phyloP scores from a whole-genome alignment of 2,329 filamentous ascomycete species.

The Fusarium tjaetaba region DNA sequence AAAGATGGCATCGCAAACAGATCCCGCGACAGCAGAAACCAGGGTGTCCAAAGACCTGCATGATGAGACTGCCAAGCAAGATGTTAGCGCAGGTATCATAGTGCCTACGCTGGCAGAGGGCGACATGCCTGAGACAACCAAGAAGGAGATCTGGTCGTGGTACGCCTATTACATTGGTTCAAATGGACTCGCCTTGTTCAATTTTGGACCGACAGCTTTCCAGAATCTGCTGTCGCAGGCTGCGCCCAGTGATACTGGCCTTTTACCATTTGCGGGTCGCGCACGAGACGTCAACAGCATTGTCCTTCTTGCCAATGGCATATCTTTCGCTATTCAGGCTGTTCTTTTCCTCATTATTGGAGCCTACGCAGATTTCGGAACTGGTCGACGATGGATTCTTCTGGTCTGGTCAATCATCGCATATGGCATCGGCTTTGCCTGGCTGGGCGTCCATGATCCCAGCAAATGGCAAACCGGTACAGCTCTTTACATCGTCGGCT shows the following conservation, averaged over 20 bases:
- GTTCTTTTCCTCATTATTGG: conserved; percentile 64
- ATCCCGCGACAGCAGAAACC: neutral
- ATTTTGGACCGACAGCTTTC: conserved; percentile 71
- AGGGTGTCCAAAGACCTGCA: neutral
- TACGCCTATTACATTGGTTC: conserved; percentile 71
- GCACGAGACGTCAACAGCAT: conserved; percentile 71
- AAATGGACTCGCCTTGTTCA: conserved; percentile 71
- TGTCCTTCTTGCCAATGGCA: conserved; percentile 72
- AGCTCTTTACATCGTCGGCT: conserved; percentile 72
- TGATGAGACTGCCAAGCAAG: neutral
- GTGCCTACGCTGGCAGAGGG: conserved; percentile 22
- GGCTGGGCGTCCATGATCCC: conserved; percentile 70
- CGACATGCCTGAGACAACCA: conserved; percentile 24
- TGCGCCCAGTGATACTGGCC: conserved; percentile 61
- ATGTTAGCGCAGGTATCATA: conserved; percentile 15
- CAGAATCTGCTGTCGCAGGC: conserved; percentile 72
- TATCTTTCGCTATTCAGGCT: conserved; percentile 74
- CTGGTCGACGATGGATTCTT: conserved; percentile 70
- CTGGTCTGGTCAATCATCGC: conserved; percentile 69
- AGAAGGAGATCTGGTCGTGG: conserved; percentile 41
- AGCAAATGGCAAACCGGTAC: conserved; percentile 69
- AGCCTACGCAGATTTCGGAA: conserved; percentile 70
- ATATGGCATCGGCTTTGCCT: conserved; percentile 72
- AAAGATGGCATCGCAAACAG: neutral
- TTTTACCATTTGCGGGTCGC: conserved; percentile 65